phyloP scores from a whole-genome alignment of 352 stramenopile genomes.

The Phytophthora ramorum region DNA sequence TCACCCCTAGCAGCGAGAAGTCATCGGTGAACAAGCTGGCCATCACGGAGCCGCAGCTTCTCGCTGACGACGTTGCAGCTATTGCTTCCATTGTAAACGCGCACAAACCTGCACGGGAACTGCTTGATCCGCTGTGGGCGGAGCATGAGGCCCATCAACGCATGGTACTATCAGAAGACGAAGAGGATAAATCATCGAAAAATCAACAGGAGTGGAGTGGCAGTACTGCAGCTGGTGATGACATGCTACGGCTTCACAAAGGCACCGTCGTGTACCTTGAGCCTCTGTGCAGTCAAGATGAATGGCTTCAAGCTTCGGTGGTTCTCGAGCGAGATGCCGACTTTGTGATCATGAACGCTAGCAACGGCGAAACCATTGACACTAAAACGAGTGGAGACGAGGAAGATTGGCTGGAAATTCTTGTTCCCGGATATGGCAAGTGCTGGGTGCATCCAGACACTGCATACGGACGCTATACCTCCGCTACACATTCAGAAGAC shows the following conservation, averaged over 20 bases:
- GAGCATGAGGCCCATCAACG: slow-evolving; percentile 30
- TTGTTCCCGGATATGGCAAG: slow-evolving; percentile 50
- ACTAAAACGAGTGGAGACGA: background rate
- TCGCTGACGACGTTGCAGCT: slow-evolving; percentile 30
- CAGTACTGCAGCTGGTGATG: slow-evolving; percentile 1
- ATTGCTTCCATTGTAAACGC: slow-evolving; percentile 31
- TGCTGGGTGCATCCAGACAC: slow-evolving; percentile 44
- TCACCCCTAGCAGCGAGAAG: background rate
- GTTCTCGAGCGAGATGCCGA: slow-evolving; percentile 33
- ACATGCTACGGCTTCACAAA: slow-evolving; percentile 26
- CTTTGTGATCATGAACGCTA: slow-evolving; percentile 35
- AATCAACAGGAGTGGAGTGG: slow-evolving; percentile 2
- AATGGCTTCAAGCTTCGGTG: slow-evolving; percentile 39
- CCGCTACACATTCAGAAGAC: background rate
- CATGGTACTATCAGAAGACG: slow-evolving; percentile 4
- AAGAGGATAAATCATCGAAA: slow-evolving; percentile 1
- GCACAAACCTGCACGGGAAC: slow-evolving; percentile 27
- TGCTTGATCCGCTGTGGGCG: slow-evolving; percentile 44
- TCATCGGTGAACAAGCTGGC: slow-evolving; percentile 24
- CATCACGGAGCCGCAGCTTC: slow-evolving; percentile 26
- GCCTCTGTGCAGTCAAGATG: slow-evolving; percentile 38
- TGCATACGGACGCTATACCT: slow-evolving; percentile 6
- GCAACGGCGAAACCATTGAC: background rate
- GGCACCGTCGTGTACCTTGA: slow-evolving; percentile 39
- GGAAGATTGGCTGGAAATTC: slow-evolving; percentile 42